phyloP scores from a whole-genome alignment of 2,329 filamentous ascomycete genomes.

The Verticillium albo-atrum region DNA sequence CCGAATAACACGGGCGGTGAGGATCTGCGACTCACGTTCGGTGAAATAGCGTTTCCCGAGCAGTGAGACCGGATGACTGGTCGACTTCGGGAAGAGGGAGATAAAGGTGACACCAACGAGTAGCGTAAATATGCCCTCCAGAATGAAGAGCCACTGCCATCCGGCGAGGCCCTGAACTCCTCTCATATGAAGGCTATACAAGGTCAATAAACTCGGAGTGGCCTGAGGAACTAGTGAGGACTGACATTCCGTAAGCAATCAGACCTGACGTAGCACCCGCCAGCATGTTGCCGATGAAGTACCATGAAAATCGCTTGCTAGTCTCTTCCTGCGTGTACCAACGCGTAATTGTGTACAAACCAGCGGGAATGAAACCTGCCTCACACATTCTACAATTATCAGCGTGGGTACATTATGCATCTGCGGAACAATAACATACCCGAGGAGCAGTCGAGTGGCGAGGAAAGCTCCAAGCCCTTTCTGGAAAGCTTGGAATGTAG shows the following conservation, averaged over 20 bases:
- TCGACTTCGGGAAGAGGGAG: conserved; percentile 21
- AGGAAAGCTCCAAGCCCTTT: conserved; percentile 24
- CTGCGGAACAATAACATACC: conserved; percentile 15
- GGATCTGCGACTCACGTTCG: conserved; percentile 28
- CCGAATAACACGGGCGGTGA: conserved; percentile 24
- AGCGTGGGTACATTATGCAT: not conserved
- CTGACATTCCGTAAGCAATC: conserved; percentile 34
- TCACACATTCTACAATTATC: conserved; percentile 16
- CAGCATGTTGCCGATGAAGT: conserved; percentile 39
- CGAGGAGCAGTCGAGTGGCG: conserved; percentile 29
- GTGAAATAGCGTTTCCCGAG: conserved; percentile 24
- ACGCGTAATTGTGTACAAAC: conserved; percentile 40
- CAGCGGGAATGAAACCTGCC: conserved; percentile 41
- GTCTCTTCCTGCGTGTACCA: conserved; percentile 44
- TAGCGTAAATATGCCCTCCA: conserved; percentile 32
- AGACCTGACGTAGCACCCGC: conserved; percentile 34
- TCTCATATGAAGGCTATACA: conserved; percentile 23
- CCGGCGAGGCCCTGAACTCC: conserved; percentile 22
- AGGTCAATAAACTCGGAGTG: not conserved
- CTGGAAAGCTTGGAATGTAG: conserved; percentile 30
- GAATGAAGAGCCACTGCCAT: conserved; percentile 30
- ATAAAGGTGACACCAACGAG: conserved; percentile 25
- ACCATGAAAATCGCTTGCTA: conserved; percentile 38
- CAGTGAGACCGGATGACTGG: conserved; percentile 23
- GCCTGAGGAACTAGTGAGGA: not conserved